phyloP scores from a whole-genome alignment of 1,284 basidiomycete species.

The Veloporphyrellus conicus region DNA sequence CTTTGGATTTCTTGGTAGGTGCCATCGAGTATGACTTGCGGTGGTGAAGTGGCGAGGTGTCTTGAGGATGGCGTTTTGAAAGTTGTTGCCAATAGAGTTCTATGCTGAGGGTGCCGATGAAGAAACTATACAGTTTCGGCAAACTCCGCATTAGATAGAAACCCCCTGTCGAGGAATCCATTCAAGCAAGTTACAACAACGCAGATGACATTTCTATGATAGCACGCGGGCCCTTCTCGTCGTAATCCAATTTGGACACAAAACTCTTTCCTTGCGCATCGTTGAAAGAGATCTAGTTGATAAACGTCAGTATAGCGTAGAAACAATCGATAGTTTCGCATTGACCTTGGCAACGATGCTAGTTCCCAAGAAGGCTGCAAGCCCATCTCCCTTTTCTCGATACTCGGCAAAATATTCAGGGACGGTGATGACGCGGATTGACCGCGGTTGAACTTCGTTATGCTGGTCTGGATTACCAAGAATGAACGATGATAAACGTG shows the following conservation, averaged over 20 bases:
- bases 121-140: slow-evolving; percentile 31
- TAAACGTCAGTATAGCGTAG: slow-evolving; percentile 9
- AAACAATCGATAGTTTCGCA: slow-evolving; percentile 8
- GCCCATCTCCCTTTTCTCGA: slow-evolving; percentile 76
- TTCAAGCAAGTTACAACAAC: slow-evolving; percentile 59
- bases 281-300: slow-evolving; percentile 48
- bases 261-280: slow-evolving; percentile 63
- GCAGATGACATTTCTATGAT: slow-evolving; percentile 73
- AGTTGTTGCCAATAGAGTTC: slow-evolving; percentile 8
- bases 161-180: too few species aligned
- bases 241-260: slow-evolving; percentile 74
- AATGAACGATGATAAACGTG: slow-evolving; percentile 66
- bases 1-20: slow-evolving; percentile 91
- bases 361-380: slow-evolving; percentile 83
- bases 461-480: slow-evolving; percentile 59
- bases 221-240: slow-evolving; percentile 62
- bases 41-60: slow-evolving; percentile 20
- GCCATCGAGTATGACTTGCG: slow-evolving; percentile 62
- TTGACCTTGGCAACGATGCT: slow-evolving; percentile 82
- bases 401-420: slow-evolving; percentile 94
- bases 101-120: slow-evolving; percentile 8
- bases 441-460: slow-evolving; percentile 68
- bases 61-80: slow-evolving; percentile 14
- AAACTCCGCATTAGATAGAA: slow-evolving; percentile 19
- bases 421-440: slow-evolving; percentile 65